Evolutionary conservation across 345 rosid species (phyloP), one percentile per base, ranked within the genome.

Genomic region (Mangifera indica): DNA sequence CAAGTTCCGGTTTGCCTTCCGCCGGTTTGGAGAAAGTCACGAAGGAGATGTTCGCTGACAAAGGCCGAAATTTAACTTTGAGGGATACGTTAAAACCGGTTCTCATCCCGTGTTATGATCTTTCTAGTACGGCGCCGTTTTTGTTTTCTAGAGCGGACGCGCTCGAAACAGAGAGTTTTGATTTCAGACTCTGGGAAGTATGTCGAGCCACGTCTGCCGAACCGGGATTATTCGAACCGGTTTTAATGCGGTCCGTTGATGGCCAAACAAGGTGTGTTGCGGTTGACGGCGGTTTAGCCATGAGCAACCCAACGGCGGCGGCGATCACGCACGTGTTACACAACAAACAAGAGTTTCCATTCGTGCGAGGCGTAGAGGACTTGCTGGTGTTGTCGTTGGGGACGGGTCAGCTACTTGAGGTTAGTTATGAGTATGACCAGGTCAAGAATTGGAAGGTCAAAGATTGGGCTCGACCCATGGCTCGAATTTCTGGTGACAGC

Each of bases 101-200:
- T 40, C 68, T 92, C 67, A 83, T 94, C 10, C 97, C 98, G 58
- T 94, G 98, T 68, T 94, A 89, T 76, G 98, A 94, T 79, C 90
- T 94, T 9, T 80, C 84, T 32, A 94, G 93, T 70, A 80, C 91
- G 60, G 98, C 96, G 13, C 98, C 98, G 77, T 92, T 94, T 81
- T 54, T 94, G 55, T 94, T 94, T 83, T 94, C 98, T 6, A 82
- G 98, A 42, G 98, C 98, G n/a, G 98, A 94, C 75, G 98, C 98
- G 1, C 77, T 94, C 4, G 98, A 94, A 79, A 92, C 96, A 1
- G 97, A 92, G 77, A 82, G 95, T 44, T 94, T 76, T 49, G 92
- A 94, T 73, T 94, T 94, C 77, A 84, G 85, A 25, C 88, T 94
- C 1, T 87, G 88, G 90, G 98, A 94, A 83, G 98, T 94, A 22